These are phyloP conservation scores for Termitomyces sp. DNA, from an alignment of 768 basidiomycete genomes.

Conservation along the genomic window DNA sequence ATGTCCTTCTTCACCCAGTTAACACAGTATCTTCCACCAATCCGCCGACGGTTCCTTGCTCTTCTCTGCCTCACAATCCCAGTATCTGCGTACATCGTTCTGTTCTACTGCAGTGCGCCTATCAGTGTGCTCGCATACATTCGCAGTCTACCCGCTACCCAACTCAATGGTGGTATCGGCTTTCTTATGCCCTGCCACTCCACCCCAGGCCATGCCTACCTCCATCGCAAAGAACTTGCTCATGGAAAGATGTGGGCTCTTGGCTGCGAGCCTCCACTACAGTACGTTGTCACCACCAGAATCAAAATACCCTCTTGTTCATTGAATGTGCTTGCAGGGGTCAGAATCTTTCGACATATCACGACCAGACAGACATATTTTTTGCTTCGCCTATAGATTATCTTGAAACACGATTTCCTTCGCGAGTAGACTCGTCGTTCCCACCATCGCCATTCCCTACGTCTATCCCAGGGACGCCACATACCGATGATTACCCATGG, in stretches of 20 bases:
- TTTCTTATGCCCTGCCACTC: conserved; percentile 97
- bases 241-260: conserved; percentile 72
- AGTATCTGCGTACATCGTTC: conserved; percentile 62
- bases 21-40: conserved; percentile 21
- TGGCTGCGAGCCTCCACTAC: conserved; percentile 89
- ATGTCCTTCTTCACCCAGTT: background rate
- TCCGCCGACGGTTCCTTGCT: conserved; percentile 30
- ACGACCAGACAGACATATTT: conserved; percentile 81
- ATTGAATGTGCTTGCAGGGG: conserved; percentile 29
- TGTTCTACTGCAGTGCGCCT: conserved; percentile 79
- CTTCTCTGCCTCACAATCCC: conserved; percentile 56
- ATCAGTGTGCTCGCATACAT: conserved; percentile 72
- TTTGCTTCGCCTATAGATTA: conserved; percentile 70
- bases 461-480: conserved; percentile 42
- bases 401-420: conserved; percentile 64
- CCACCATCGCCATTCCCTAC: conserved; percentile 57
- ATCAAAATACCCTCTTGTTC: background rate
- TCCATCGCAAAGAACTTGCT: conserved; percentile 70
- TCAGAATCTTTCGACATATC: conserved; percentile 54
- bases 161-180: conserved; percentile 55
- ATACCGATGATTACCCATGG: conserved; percentile 44
- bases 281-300: conserved; percentile 43
- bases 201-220: conserved; percentile 85
- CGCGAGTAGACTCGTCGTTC: conserved; percentile 53
- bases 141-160: conserved; percentile 43